These are phyloP conservation scores for Neonectria hederae DNA, from an alignment of 2,329 filamentous ascomycete genomes.

Conservation along the genomic window DNA sequence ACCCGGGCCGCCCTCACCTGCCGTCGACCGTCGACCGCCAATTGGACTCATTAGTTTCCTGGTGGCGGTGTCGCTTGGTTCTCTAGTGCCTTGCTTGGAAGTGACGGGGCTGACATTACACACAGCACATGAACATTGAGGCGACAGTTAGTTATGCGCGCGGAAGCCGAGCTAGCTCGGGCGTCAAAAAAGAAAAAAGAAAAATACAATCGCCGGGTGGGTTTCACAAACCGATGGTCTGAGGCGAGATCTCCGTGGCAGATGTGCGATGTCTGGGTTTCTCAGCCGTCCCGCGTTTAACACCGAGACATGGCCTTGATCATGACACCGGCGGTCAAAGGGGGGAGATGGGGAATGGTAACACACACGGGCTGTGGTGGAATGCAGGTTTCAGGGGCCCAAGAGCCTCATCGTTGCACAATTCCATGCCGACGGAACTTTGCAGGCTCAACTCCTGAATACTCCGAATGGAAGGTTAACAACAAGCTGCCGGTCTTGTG, in stretches of 20 bases:
- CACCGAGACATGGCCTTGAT: slow-evolving; percentile 9
- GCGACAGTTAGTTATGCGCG: neutral
- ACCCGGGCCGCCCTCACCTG: slow-evolving; percentile 1
- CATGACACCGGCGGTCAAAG: slow-evolving; percentile 5
- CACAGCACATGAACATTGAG: neutral
- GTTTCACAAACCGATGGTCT: slow-evolving; percentile 13
- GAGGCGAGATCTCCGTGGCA: neutral
- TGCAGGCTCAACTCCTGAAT: neutral
- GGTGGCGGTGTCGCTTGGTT: neutral
- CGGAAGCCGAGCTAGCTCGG: neutral
- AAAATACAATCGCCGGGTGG: slow-evolving; percentile 5
- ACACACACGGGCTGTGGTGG: slow-evolving; percentile 6
- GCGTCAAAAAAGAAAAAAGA: neutral
- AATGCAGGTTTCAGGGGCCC: slow-evolving; percentile 26
- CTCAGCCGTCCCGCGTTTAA: slow-evolving; percentile 5
- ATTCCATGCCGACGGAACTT: neutral
- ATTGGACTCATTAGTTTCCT: neutral
- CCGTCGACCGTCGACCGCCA: neutral
- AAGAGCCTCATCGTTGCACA: neutral
- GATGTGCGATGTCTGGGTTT: neutral
- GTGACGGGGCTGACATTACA: neutral
- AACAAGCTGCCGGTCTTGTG: neutral
- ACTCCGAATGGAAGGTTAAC: neutral
- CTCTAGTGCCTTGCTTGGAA: neutral
- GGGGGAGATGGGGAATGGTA: neutral